phyloP scores from a whole-genome alignment of 345 rosid genomes.

The Corchorus olitorius region DNA sequence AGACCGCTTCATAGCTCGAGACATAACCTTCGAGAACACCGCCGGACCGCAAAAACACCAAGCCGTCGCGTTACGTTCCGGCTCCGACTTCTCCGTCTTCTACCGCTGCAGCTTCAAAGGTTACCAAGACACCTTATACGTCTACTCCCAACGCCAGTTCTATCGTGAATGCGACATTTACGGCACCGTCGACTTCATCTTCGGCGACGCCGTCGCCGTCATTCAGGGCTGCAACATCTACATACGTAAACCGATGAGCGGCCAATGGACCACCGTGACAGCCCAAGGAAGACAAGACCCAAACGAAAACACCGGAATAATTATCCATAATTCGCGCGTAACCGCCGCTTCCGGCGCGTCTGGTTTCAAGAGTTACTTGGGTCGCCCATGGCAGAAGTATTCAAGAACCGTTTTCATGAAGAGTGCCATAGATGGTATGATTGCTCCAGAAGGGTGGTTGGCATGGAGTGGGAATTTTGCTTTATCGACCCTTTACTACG shows the following conservation, averaged over 20 bases:
- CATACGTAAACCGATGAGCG: slow-evolving; percentile 49
- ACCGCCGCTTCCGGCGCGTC: slow-evolving; percentile 48
- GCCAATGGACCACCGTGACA: slow-evolving; percentile 64
- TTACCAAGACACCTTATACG: slow-evolving; percentile 89
- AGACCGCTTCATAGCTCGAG: slow-evolving; percentile 69
- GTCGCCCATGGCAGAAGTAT: slow-evolving; percentile 84
- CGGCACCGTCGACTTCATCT: slow-evolving; percentile 82
- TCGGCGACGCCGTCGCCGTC: slow-evolving; percentile 66
- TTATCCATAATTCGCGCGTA: slow-evolving; percentile 67
- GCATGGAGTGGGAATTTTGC: slow-evolving; percentile 81
- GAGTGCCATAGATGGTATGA: slow-evolving; percentile 48
- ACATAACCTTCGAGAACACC: slow-evolving; percentile 79
- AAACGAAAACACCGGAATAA: slow-evolving; percentile 77
- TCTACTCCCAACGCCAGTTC: slow-evolving; percentile 79
- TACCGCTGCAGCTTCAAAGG: slow-evolving; percentile 82
- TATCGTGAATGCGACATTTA: slow-evolving; percentile 71
- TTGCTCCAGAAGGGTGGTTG: slow-evolving; percentile 68
- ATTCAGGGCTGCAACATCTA: slow-evolving; percentile 71
- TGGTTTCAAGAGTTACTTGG: slow-evolving; percentile 55
- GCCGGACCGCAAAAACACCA: slow-evolving; percentile 86
- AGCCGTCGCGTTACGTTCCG: slow-evolving; percentile 87
- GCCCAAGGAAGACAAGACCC: slow-evolving; percentile 75
- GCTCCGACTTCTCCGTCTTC: slow-evolving; percentile 78
- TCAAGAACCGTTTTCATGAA: slow-evolving; percentile 80
- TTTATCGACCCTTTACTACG: slow-evolving; percentile 75